phyloP scores from a whole-genome alignment of 2,329 filamentous ascomycete species.

The Ascochyta koolunga region DNA sequence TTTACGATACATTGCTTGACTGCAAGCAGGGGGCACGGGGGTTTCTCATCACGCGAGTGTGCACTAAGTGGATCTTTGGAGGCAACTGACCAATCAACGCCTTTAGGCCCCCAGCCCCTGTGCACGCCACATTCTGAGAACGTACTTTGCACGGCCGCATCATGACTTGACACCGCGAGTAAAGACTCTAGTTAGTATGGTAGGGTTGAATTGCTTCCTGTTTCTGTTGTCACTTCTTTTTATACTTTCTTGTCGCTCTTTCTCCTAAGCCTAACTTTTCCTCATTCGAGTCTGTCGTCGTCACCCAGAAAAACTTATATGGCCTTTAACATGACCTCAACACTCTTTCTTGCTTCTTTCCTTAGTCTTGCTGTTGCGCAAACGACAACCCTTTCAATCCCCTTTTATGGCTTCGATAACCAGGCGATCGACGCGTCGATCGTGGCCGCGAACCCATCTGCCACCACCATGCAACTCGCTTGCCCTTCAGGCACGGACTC shows the following conservation, averaged over 20 bases:
- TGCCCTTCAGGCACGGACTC: slow-evolving; percentile 13
- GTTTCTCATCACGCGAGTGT: not conserved
- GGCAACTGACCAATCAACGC: not conserved
- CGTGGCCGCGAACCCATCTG: slow-evolving; percentile 18
- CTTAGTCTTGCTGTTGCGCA: slow-evolving; percentile 21
- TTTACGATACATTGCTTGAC: not conserved
- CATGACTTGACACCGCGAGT: not conserved
- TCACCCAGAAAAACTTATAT: too few species aligned
- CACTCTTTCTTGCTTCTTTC: slow-evolving; percentile 8
- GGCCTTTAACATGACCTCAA: slow-evolving; percentile 9
- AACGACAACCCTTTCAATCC: slow-evolving; percentile 22
- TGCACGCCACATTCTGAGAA: not conserved
- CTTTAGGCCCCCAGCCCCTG: slow-evolving; percentile 1
- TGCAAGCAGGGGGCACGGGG: not conserved
- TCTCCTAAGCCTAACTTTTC: too few species aligned
- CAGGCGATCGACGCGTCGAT: slow-evolving; percentile 20
- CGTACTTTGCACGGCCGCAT: not conserved
- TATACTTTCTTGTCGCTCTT: not conserved
- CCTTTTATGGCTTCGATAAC: slow-evolving; percentile 15
- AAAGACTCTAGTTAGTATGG: not conserved
- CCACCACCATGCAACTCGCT: slow-evolving; percentile 21
- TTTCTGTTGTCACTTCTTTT: not conserved
- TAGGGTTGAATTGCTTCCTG: not conserved
- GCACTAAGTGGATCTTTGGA: not conserved
- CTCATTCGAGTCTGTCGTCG: too few species aligned